phyloP scores from a whole-genome alignment of 2,329 filamentous ascomycete species.

The Apiospora phragmitis region DNA sequence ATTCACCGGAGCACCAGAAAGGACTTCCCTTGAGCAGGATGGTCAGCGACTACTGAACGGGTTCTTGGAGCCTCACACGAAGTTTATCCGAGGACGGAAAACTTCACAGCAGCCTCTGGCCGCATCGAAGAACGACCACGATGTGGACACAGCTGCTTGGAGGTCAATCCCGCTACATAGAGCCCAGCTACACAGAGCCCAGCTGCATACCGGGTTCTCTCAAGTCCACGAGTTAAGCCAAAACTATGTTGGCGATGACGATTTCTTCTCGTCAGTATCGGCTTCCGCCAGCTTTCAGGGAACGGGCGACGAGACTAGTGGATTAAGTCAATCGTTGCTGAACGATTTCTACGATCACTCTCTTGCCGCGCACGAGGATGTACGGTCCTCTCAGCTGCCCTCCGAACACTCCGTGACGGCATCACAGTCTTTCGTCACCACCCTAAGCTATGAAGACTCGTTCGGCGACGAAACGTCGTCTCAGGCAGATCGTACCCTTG shows the following conservation, averaged over 20 bases:
- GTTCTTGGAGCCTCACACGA: constrained; percentile 43
- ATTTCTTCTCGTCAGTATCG: constrained; percentile 45
- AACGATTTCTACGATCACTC: constrained; percentile 79
- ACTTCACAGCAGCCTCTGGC: constrained; percentile 17
- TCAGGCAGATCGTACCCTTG: constrained; percentile 19
- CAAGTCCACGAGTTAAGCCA: constrained; percentile 43
- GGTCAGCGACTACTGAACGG: constrained; percentile 47
- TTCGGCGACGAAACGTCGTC: constrained; percentile 25
- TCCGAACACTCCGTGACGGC: constrained; percentile 29
- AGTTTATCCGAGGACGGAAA: constrained; percentile 27
- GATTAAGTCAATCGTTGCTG: constrained; percentile 36
- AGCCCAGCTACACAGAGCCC: constrained; percentile 44
- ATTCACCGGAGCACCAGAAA: constrained; percentile 58
- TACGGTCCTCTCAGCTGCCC: constrained; percentile 61
- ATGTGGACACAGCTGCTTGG: constrained; percentile 45
- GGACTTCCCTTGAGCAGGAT: constrained; percentile 54
- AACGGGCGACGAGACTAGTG: constrained; percentile 9
- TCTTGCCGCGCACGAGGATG: constrained; percentile 66
- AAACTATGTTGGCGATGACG: constrained; percentile 32
- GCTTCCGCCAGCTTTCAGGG: constrained; percentile 15
- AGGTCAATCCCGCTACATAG: constrained; percentile 52
- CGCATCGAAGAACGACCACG: constrained; percentile 24
- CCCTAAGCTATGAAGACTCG: constrained; percentile 31
- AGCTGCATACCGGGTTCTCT: constrained; percentile 53
- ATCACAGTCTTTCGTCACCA: constrained; percentile 39